Base-by-base conservation (phyloP, 495 filamentous ascomycete species). In the Penicillium paradoxum region DNA sequence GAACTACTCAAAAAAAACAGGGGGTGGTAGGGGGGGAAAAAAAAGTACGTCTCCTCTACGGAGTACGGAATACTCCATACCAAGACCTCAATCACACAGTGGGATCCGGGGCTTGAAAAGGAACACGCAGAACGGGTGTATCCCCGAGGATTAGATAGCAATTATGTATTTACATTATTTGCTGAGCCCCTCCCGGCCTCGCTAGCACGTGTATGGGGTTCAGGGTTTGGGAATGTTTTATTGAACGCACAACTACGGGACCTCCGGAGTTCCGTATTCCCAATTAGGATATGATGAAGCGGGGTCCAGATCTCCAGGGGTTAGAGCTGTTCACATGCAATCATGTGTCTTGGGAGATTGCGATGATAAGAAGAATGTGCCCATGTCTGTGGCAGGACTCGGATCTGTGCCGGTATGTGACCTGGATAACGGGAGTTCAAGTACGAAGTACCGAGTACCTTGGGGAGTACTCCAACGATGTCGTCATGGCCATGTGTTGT, bases 241-340 rank as follows among this genome's bases (percentile, higher is more conserved):
- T 43, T 43, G 22, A 44, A 14, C 24, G 25, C n/a, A 29, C 29
- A 32, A 32, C 4, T 8, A 25, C 46, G 22, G 45, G 19, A 49
- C 9, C 34, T 29, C 46, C 46, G 46, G 46, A 49, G 2, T 34
- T n/a, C 18, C 22, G n/a, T 18, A 9, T 37, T 27, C 46, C 29
- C 43, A 14, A 45, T 14, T 45, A 8, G 43, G 43, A 29, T 30
- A 7, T 11, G n/a, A 29, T 17, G 25, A 45, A 45, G 43, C 43
- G 43, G 43, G 43, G 43, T 10, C 25, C 15, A 49, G 46, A 38
- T 49, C 34, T 27, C 15, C 46, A 49, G 24, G 46, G 34, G 4
- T n/a, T 10, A 2, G 15, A 19, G 5, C 9, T 9, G 22, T 46
- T 33, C 44, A 36, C 45, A 47, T 47, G 45, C 25, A 25, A 48